A percentile compares a stretch with the other conserved stretches of the same genome.
Evolutionary conservation across 2,329 filamentous ascomycete genomes (phyloP).

Genomic region (Xylariaceae sp.): DNA sequence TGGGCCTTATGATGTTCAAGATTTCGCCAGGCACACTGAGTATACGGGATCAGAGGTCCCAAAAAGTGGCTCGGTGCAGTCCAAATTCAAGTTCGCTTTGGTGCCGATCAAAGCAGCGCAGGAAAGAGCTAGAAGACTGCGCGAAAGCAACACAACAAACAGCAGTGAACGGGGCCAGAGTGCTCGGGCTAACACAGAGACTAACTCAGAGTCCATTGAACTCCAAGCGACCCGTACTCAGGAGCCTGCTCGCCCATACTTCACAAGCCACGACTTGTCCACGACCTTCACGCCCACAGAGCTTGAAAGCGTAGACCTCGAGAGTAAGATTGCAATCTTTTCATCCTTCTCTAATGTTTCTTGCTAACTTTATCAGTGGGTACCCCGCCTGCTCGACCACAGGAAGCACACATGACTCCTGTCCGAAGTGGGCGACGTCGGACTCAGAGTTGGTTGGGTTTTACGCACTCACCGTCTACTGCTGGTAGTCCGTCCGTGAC

Average conservation of each 20-base stretch:
- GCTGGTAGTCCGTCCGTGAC: background rate
- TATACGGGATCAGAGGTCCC: no score
- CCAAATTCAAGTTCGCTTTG: conserved; percentile 28
- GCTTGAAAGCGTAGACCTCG: background rate
- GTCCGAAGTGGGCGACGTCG: background rate
- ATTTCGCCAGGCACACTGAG: no score
- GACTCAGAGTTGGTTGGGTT: background rate
- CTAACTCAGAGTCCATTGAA: conserved; percentile 9
- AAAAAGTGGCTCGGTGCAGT: conserved; percentile 7
- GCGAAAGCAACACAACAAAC: no score
- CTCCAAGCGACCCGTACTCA: conserved; percentile 4
- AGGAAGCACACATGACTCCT: background rate
- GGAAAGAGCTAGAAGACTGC: conserved; percentile 15
- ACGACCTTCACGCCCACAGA: conserved; percentile 7
- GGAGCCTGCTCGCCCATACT: conserved; percentile 8
- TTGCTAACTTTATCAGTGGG: conserved; percentile 2
- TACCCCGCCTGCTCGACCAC: background rate
- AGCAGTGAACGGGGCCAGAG: no score
- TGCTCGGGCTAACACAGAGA: background rate
- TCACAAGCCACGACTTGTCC: conserved; percentile 12
- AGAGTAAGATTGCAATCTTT: conserved; percentile 2
- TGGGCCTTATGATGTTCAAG: no score
- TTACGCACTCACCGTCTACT: background rate
- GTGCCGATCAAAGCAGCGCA: conserved; percentile 26
- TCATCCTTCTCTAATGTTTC: background rate